Conservation (phyloP, 169 alveolate species). For the Eimeria acervulina region DNA sequence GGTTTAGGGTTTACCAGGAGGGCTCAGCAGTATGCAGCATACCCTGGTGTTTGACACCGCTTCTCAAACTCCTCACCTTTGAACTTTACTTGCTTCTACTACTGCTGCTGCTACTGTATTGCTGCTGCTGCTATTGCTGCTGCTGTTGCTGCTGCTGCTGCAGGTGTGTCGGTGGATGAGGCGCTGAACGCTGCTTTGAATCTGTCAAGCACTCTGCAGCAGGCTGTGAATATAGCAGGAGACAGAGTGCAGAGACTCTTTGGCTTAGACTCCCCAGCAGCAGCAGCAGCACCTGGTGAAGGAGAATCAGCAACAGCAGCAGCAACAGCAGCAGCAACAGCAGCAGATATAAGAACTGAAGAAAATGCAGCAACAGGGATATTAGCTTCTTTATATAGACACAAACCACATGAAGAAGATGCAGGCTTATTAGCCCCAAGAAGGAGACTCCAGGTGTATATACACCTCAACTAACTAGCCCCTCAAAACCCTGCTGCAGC, state of each 20-base stretch:
- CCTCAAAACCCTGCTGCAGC: too few species aligned
- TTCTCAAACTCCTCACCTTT: neutral
- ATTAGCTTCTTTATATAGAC: neutral
- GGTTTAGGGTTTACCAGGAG: neutral
- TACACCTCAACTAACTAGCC: neutral
- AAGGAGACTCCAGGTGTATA: constrained; percentile 9
- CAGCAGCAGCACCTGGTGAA: constrained; percentile 8
- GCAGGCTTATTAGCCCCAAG: neutral
- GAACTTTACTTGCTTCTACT: neutral
- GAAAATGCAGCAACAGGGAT: neutral
- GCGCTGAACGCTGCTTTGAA: neutral
- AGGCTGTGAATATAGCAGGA: neutral
- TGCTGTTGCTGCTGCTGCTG: constrained; percentile 70
- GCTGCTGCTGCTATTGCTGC: constrained; percentile 32
- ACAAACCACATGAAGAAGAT: neutral
- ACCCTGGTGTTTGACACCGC: too few species aligned
- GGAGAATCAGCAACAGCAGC: constrained; percentile 51
- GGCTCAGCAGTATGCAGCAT: neutral
- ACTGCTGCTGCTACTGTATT: constrained; percentile 8
- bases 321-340: neutral
- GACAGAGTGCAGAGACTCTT: neutral
- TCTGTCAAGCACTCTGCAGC: constrained; percentile 28
- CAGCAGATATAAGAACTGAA: neutral
- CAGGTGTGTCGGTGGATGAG: constrained; percentile 59
- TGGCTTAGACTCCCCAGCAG: neutral